Percentiles rank a stretch among this genome's conserved stretches.
phyloP scores from a whole-genome alignment of 768 basidiomycete genomes.

The Boletus reticulatus region DNA sequence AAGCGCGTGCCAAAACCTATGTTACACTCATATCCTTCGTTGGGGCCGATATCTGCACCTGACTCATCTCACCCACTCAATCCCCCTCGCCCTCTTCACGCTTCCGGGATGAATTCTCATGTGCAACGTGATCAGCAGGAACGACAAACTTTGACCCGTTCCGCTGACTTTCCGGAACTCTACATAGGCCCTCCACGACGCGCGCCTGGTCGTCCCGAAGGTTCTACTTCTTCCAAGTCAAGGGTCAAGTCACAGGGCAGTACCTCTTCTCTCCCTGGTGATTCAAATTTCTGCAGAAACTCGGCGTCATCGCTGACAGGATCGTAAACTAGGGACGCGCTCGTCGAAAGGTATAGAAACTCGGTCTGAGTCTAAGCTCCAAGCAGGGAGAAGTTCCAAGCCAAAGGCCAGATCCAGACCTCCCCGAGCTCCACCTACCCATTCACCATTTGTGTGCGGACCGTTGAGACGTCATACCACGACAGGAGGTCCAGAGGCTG shows the following conservation, averaged over 20 bases:
- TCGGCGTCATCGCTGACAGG: neutral
- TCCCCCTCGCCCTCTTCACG: conserved; percentile 16
- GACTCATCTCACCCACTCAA: conserved; percentile 1
- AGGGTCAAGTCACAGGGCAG: conserved; percentile 29
- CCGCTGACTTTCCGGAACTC: conserved; percentile 32
- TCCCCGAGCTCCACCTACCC: conserved; percentile 18
- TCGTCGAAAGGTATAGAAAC: neutral
- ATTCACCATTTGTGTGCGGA: conserved; percentile 27
- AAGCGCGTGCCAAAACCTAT: conserved; percentile 27
- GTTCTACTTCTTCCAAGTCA: conserved; percentile 46
- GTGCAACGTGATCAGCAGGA: conserved; percentile 2
- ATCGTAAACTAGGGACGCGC: conserved; percentile 3
- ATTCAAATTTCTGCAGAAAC: neutral
- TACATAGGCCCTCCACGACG: conserved; percentile 39
- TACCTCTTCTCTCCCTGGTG: conserved; percentile 9
- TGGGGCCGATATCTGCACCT: conserved; percentile 3
- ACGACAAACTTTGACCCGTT: conserved; percentile 26
- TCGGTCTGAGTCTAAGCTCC: neutral
- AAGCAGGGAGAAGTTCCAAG: conserved; percentile 8
- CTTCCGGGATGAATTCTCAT: neutral
- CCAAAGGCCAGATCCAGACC: conserved; percentile 20
- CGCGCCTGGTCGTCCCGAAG: conserved; percentile 34
- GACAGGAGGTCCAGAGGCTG: neutral
- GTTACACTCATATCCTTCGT: conserved; percentile 11
- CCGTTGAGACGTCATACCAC: conserved; percentile 18